A percentile compares a stretch with the other conserved stretches of the same genome.
These are phyloP conservation scores for Fistulina hepatica DNA, from an alignment of 1,284 basidiomycete genomes.

Conservation along the genomic window DNA sequence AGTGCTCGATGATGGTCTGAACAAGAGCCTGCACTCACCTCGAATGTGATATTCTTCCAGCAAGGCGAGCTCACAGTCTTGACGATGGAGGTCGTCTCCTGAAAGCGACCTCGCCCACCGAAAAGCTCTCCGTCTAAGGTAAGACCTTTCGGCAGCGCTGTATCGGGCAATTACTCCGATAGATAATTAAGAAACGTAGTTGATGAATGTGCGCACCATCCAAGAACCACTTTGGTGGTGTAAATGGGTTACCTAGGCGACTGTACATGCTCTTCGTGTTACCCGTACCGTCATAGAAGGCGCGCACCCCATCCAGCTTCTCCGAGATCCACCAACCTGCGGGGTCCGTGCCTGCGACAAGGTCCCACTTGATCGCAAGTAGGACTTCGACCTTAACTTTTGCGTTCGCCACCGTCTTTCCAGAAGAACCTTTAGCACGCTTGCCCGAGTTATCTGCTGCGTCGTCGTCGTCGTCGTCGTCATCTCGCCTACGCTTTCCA, in stretches of 20 bases:
- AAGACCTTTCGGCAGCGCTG: constrained; percentile 47
- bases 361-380: constrained; percentile 50
- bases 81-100: constrained; percentile 48
- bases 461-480: constrained; percentile 12
- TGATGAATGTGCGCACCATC: constrained; percentile 31
- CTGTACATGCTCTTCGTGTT: constrained; percentile 45
- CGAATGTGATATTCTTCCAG: constrained; percentile 51
- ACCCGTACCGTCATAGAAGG: constrained; percentile 50
- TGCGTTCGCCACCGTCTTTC: neutral
- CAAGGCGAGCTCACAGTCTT: constrained; percentile 45
- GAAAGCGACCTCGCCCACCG: constrained; percentile 46
- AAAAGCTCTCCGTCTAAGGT: constrained; percentile 59
- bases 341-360: constrained; percentile 44
- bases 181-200: neutral
- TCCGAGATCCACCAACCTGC: constrained; percentile 61
- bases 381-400: constrained; percentile 26
- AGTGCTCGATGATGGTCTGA: constrained; percentile 4
- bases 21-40: no score
- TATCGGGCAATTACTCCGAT: neutral
- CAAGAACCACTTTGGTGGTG: constrained; percentile 48
- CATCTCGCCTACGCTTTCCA: constrained; percentile 12
- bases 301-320: constrained; percentile 48
- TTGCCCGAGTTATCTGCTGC: constrained; percentile 8
- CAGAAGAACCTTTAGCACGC: constrained; percentile 1
- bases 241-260: constrained; percentile 49